These are phyloP conservation scores for Talaromyces thailandensis DNA, from an alignment of 495 filamentous ascomycete species.

Conservation along the genomic window DNA sequence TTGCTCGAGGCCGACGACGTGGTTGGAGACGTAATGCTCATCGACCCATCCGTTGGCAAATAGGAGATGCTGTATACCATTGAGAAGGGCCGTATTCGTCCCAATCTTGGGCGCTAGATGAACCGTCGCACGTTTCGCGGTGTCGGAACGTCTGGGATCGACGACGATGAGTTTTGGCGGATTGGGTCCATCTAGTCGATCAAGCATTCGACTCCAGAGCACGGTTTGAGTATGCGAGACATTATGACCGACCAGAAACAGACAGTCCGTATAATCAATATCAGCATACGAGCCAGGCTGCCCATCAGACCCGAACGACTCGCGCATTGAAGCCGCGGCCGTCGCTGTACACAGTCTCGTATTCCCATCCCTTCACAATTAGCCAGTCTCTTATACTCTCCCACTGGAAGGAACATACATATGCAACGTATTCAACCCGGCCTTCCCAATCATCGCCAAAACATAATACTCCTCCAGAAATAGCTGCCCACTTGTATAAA, in stretches of 20 bases:
- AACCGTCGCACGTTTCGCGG: slow-evolving; percentile 11
- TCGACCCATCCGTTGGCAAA: slow-evolving; percentile 12
- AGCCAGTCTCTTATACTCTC: neutral
- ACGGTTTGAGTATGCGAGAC: slow-evolving; percentile 9
- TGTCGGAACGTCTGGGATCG: slow-evolving; percentile 8
- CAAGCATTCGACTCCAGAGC: slow-evolving; percentile 10
- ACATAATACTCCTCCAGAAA: slow-evolving; percentile 14
- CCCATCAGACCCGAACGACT: slow-evolving; percentile 7
- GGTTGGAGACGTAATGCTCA: slow-evolving; percentile 9
- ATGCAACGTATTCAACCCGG: slow-evolving; percentile 9
- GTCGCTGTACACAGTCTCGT: slow-evolving; percentile 11
- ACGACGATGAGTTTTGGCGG: slow-evolving; percentile 14
- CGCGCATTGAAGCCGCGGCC: slow-evolving; percentile 9
- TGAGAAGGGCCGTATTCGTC: slow-evolving; percentile 12
- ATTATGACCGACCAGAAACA: slow-evolving; percentile 6
- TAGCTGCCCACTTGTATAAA: slow-evolving; percentile 12
- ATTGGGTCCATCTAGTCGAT: slow-evolving; percentile 9
- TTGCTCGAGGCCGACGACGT: slow-evolving; percentile 10
- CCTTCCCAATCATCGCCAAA: slow-evolving; percentile 11
- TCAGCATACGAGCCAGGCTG: slow-evolving; percentile 5
- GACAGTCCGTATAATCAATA: slow-evolving; percentile 4
- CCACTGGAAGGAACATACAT: slow-evolving; percentile 3
- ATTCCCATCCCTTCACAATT: slow-evolving; percentile 6
- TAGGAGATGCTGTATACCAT: slow-evolving; percentile 13
- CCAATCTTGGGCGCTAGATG: slow-evolving; percentile 13